These are phyloP conservation scores for Phylloporus arenicola DNA, from an alignment of 768 basidiomycete genomes.

Conservation along the genomic window DNA sequence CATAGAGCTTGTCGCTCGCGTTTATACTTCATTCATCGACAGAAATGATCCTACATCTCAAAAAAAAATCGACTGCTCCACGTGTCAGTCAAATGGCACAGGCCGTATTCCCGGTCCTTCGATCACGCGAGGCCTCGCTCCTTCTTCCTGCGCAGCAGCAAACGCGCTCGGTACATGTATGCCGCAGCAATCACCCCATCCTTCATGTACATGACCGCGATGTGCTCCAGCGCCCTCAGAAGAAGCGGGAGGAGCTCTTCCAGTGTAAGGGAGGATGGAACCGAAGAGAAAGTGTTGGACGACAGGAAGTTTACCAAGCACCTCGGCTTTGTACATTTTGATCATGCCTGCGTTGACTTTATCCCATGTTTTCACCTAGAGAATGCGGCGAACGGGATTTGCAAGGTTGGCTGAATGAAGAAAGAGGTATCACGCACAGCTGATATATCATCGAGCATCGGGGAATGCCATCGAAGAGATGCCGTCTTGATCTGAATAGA, in stretches of 20 bases:
- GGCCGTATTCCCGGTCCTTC: constrained; percentile 63
- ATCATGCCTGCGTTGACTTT: constrained; percentile 95
- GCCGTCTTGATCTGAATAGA: constrained; percentile 81
- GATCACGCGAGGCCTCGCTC: constrained; percentile 35
- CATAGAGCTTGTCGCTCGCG: too few relatives aligned
- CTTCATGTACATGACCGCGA: constrained; percentile 35
- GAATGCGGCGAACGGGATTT: not conserved
- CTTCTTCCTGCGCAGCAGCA: constrained; percentile 56
- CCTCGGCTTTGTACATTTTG: constrained; percentile 97
- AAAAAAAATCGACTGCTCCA: not conserved
- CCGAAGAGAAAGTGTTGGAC: constrained; percentile 97
- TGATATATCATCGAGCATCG: constrained; percentile 98
- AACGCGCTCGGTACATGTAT: constrained; percentile 83
- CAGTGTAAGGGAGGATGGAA: constrained; percentile 65
- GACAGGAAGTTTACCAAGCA: constrained; percentile 91
- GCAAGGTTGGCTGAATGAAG: not conserved
- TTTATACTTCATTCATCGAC: too few relatives aligned
- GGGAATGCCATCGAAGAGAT: constrained; percentile 94
- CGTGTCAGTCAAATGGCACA: constrained; percentile 62
- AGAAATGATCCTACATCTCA: not conserved
- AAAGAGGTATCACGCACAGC: constrained; percentile 40
- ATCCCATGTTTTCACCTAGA: constrained; percentile 83
- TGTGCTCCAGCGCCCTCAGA: constrained; percentile 20
- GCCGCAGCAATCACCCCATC: constrained; percentile 91
- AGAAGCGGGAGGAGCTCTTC: constrained; percentile 39